Evolutionary conservation across 345 rosid genomes (phyloP).

Genomic region (Iberis pinnata): DNA sequence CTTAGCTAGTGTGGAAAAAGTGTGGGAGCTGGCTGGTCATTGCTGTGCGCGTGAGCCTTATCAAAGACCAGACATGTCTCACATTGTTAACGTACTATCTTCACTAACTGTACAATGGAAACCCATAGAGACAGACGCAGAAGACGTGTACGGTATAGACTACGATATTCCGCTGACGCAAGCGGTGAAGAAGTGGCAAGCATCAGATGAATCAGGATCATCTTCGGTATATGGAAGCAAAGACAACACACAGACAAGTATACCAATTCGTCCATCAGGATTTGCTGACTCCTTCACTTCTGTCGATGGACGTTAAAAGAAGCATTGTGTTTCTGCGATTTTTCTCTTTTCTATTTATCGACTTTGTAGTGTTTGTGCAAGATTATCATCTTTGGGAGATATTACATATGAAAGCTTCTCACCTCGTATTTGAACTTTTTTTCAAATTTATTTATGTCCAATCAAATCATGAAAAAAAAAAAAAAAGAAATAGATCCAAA

Average conservation of each 20-base stretch:
- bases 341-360: not conserved
- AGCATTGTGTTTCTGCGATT: slow-evolving; percentile 20
- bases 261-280: slow-evolving; percentile 72
- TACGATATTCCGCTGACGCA: slow-evolving; percentile 65
- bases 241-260: slow-evolving; percentile 82
- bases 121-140: slow-evolving; percentile 50
- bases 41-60: slow-evolving; percentile 74
- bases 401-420: no score
- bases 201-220: slow-evolving; percentile 46
- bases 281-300: slow-evolving; percentile 89
- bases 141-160: slow-evolving; percentile 61
- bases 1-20: slow-evolving; percentile 48
- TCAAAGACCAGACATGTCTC: slow-evolving; percentile 85
- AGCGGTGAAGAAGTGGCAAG: slow-evolving; percentile 70
- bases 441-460: no score
- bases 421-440: no score
- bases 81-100: slow-evolving; percentile 64
- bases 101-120: slow-evolving; percentile 69
- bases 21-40: slow-evolving; percentile 72
- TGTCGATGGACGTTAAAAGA: slow-evolving; percentile 63
- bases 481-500: no score
- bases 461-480: no score
- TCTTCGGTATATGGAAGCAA: slow-evolving; percentile 31
- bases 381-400: no score
- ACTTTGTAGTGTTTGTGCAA: no score